A percentile compares a stretch with the other conserved stretches of the same genome.
Conservation (phyloP, 2,329 filamentous ascomycete species). For the Fusarium caatingaense region DNA sequence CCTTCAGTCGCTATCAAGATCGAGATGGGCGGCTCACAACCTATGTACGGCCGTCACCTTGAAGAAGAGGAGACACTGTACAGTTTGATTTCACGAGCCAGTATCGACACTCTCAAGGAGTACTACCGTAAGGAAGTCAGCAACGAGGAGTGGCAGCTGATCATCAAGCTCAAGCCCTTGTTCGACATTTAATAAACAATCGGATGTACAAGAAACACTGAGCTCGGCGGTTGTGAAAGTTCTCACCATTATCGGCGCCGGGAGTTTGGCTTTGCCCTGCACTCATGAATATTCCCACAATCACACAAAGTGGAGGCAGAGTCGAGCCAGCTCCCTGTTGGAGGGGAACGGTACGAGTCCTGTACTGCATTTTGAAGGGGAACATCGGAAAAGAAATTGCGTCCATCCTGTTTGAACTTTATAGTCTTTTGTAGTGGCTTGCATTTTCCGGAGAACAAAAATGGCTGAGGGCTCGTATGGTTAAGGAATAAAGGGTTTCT, state of each 20-base stretch:
- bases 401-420: conserved; percentile 15
- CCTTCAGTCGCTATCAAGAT: conserved; percentile 99
- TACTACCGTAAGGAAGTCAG: conserved; percentile 89
- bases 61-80: conserved; percentile 92
- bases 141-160: conserved; percentile 93
- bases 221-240: not conserved
- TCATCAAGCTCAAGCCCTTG: conserved; percentile 93
- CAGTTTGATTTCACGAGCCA: conserved; percentile 85
- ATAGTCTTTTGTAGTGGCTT: conserved; percentile 18
- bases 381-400: conserved; percentile 26
- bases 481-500: conserved; percentile 1
- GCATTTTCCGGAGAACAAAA: conserved; percentile 26
- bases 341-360: conserved; percentile 7
- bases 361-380: conserved; percentile 9
- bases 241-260: conserved; percentile 11
- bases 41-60: conserved; percentile 91
- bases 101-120: conserved; percentile 95
- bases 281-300: conserved; percentile 4
- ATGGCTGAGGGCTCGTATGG: conserved; percentile 11
- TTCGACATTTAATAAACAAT: conserved; percentile 81
- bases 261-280: conserved; percentile 6
- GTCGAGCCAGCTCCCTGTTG: conserved; percentile 9
- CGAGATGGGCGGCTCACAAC: conserved; percentile 91
- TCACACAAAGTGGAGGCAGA: not conserved
- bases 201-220: not conserved